Conservation (phyloP, 139 green algal genomes). For the Chlorella sp. region DNA sequence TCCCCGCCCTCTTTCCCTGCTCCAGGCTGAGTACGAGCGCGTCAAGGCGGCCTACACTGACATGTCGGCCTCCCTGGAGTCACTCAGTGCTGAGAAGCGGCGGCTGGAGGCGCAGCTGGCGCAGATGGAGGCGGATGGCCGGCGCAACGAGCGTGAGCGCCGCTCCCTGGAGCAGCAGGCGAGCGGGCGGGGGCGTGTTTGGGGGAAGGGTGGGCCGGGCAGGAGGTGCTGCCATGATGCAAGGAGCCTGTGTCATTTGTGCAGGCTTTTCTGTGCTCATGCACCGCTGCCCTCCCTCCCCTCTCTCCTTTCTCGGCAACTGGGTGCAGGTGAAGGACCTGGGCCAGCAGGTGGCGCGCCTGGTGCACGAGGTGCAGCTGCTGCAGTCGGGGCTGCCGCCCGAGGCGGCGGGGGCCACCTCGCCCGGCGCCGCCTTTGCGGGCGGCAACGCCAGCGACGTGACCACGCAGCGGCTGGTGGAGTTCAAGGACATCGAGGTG, state of each 20-base stretch:
- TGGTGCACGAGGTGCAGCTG: conserved; percentile 52
- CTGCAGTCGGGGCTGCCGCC: conserved; percentile 21
- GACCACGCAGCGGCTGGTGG: conserved; percentile 50
- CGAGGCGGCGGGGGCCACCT: not conserved
- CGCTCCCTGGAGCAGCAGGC: conserved; percentile 50
- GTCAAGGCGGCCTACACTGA: conserved; percentile 49
- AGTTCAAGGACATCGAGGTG: conserved; percentile 52
- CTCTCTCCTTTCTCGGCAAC: not conserved
- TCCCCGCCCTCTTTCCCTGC: not conserved
- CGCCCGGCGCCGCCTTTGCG: conserved; percentile 1
- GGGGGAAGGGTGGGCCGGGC: too few relatives aligned
- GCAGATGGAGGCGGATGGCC: conserved; percentile 22
- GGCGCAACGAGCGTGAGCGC: conserved; percentile 30
- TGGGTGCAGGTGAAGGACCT: conserved; percentile 40
- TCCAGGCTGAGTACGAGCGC: conserved; percentile 50
- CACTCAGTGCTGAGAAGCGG: conserved; percentile 37
- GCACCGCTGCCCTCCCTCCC: too few relatives aligned
- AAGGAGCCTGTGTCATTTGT: too few relatives aligned
- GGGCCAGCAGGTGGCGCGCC: conserved; percentile 43
- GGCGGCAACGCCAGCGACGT: conserved; percentile 48
- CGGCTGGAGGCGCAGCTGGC: conserved; percentile 22
- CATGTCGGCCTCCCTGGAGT: conserved; percentile 46
- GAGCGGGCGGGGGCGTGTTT: not conserved
- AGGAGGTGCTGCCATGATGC: too few relatives aligned
- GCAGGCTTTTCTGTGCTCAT: too few relatives aligned